Base-by-base conservation (phyloP, 179 eudicot genomes). In the Vitellaria paradoxa region DNA sequence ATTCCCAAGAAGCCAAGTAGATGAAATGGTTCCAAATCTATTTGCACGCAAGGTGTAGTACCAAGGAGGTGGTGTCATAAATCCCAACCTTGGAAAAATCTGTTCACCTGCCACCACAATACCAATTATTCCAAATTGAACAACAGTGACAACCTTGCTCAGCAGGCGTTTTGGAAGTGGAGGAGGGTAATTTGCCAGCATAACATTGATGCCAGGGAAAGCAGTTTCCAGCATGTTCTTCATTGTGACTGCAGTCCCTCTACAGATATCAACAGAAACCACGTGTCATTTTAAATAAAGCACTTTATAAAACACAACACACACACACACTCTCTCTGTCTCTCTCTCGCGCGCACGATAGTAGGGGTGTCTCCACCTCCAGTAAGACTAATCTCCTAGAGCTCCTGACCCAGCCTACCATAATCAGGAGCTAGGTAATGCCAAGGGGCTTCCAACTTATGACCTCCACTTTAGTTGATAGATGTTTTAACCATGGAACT, bases 1-100 rank as follows among this genome's bases (percentile, higher is more conserved):
- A 77, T 95, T 95, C 61, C 99, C 99, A 9, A 95, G 84, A 70
- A 95, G 92, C 99, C 99, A 95, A 80, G 96, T 79, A 64, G 89
- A 88, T 76, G 99, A 92, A 78, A 95, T 93, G 66, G 98, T 91
- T 72, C 99, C 99, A 84, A 95, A 95, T 79, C 90, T 93, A 85
- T 95, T 95, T 47, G 99, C 93, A 46, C 93, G 93, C 80, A 95
- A 65, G 52, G 90, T 63, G 77, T 90, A 88, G 76, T 83, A 93
- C 99, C 97, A 95, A 55, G 91, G 92, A 77, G 99, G 99, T 4
- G 97, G 99, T 24, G 88, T 87, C 49, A 82, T 70, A 73, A 84
- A 86, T 59, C 99, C 99, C 83, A 95, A 82, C 82, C 95, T 87
- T 42, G 97, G 99, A 82, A 95, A 95, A 45, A 95, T 93, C 49